These are phyloP conservation scores for Wickerhamiella sorbophila DNA, from an alignment of 805 yeast genomes.

Conservation along the genomic window DNA sequence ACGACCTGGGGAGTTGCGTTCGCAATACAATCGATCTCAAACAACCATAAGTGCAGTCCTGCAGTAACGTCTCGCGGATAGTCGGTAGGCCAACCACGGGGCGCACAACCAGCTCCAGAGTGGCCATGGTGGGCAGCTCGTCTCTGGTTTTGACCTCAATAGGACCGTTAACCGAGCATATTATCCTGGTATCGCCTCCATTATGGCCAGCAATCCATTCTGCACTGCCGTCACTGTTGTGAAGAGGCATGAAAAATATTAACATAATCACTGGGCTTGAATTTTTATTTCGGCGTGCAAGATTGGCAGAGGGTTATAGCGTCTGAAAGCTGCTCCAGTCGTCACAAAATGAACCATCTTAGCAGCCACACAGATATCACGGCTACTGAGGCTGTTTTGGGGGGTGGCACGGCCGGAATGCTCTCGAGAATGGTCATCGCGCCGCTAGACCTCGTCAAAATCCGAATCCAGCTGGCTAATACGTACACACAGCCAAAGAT, in stretches of 20 bases:
- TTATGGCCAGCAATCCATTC: slow-evolving; percentile 32
- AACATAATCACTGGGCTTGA: no score
- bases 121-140: slow-evolving; percentile 66
- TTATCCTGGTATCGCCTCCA: slow-evolving; percentile 8
- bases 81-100: slow-evolving; percentile 64
- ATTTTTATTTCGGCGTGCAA: no score
- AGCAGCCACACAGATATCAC: slow-evolving; percentile 37
- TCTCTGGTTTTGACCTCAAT: slow-evolving; percentile 71
- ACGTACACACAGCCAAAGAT: slow-evolving; percentile 4
- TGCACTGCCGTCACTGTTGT: slow-evolving; percentile 72
- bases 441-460: slow-evolving; percentile 68
- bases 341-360: slow-evolving; percentile 12
- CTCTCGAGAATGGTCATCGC: slow-evolving; percentile 51
- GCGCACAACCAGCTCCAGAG: slow-evolving; percentile 61
- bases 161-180: slow-evolving; percentile 82
- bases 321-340: no score
- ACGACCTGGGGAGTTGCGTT: slow-evolving; percentile 62
- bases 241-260: slow-evolving; percentile 24
- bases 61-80: slow-evolving; percentile 62
- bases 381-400: slow-evolving; percentile 39
- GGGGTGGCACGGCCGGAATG: slow-evolving; percentile 62
- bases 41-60: slow-evolving; percentile 51
- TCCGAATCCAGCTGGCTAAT: slow-evolving; percentile 44
- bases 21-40: slow-evolving; percentile 47
- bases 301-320: no score